phyloP scores from a whole-genome alignment of 306 rosid genomes.

The Malus fusca region DNA sequence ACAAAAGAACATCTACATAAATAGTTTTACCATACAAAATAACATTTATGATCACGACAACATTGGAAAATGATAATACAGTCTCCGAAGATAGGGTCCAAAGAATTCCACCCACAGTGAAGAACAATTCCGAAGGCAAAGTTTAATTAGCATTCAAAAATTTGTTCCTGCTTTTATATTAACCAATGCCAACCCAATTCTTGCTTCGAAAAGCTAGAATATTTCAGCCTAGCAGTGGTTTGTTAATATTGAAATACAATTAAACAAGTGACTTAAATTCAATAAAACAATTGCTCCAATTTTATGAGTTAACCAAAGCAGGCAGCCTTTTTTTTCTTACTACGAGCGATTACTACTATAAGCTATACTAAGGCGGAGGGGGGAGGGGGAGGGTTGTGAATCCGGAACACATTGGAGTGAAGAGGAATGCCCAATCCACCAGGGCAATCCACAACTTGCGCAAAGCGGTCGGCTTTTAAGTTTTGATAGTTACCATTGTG shows the following conservation, averaged over 20 bases:
- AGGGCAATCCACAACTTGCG: background rate
- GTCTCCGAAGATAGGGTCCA: background rate
- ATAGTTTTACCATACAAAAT: background rate
- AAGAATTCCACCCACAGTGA: background rate
- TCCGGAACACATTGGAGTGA: background rate
- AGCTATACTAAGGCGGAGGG: background rate
- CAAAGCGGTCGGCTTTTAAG: background rate
- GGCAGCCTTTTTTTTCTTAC: background rate
- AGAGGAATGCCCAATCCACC: background rate
- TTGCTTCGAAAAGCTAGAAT: background rate
- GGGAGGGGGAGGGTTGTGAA: background rate
- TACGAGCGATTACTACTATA: background rate
- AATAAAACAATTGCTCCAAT: background rate
- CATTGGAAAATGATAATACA: background rate
- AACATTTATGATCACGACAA: background rate
- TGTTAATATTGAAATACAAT: background rate
- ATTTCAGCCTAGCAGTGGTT: background rate
- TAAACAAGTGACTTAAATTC: background rate
- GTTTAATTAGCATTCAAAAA: background rate
- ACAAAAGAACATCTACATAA: background rate
- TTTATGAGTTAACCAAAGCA: background rate
- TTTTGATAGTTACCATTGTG: background rate
- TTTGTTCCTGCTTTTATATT: background rate
- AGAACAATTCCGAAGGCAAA: background rate
- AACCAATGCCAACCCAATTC: conserved; percentile 1